Conservation (phyloP, 2,329 filamentous ascomycete genomes). For the Tympanopsis confertula region DNA sequence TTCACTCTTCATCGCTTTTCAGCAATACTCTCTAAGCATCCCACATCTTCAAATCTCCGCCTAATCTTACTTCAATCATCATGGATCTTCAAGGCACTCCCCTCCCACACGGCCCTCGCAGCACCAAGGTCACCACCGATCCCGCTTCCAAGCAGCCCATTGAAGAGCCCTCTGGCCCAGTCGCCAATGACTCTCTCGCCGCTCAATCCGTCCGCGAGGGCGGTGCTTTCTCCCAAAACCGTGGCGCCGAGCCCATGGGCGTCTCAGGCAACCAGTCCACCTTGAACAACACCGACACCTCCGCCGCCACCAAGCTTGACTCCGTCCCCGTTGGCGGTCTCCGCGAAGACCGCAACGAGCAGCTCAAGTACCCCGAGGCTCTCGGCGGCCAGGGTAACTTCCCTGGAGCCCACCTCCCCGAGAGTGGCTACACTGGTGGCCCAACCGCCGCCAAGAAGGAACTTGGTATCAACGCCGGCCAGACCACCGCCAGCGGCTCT, state of each 20-base stretch:
- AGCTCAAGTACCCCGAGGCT: conserved; percentile 1
- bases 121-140: conserved; percentile 5
- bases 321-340: neutral
- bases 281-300: conserved; percentile 6
- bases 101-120: neutral
- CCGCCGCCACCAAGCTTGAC: conserved; percentile 5
- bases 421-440: neutral
- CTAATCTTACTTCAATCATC: too few relatives aligned
- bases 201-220: conserved; percentile 7
- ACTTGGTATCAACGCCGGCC: neutral
- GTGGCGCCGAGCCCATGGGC: conserved; percentile 7
- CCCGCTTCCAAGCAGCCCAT: conserved; percentile 5
- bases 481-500: neutral
- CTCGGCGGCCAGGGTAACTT: conserved; percentile 1
- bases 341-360: conserved; percentile 1
- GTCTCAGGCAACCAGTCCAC: conserved; percentile 4
- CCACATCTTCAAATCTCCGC: too few relatives aligned
- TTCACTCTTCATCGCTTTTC: too few relatives aligned
- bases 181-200: conserved; percentile 10
- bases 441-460: neutral
- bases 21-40: too few relatives aligned
- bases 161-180: conserved; percentile 8
- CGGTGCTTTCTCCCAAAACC: conserved; percentile 8
- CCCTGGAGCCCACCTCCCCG: neutral
- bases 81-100: conserved; percentile 1